Percentiles rank a stretch among this genome's conserved stretches.
Evolutionary conservation across 2,329 filamentous ascomycete species (phyloP).

Genomic region (Hortaea werneckii): DNA sequence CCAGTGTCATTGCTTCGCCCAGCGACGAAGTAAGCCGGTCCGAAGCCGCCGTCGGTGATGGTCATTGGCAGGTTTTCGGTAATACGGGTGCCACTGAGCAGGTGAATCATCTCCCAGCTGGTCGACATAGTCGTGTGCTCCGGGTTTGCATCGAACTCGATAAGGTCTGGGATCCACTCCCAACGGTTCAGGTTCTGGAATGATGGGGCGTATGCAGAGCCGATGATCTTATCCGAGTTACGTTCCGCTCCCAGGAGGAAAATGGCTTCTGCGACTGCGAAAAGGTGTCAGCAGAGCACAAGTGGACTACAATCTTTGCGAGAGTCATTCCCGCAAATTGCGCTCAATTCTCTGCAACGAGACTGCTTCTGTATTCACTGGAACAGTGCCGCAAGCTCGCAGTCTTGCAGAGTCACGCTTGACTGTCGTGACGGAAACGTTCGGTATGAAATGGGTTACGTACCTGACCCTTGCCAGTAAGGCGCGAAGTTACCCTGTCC

Average conservation of each 20-base stretch:
- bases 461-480: not conserved
- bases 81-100: conserved; percentile 36
- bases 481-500: not conserved
- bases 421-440: too few relatives aligned
- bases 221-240: conserved; percentile 50
- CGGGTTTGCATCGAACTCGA: conserved; percentile 32
- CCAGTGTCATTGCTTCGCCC: conserved; percentile 29
- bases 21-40: conserved; percentile 38
- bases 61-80: conserved; percentile 35
- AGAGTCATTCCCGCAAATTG: too few relatives aligned
- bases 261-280: conserved; percentile 52
- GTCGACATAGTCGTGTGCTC: conserved; percentile 20
- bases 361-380: too few relatives aligned
- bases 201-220: conserved; percentile 37
- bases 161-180: conserved; percentile 28
- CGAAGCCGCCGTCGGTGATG: conserved; percentile 25
- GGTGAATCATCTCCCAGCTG: conserved; percentile 27
- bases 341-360: too few relatives aligned
- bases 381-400: too few relatives aligned
- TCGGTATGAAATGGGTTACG: not conserved
- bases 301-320: too few relatives aligned
- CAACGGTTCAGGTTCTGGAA: conserved; percentile 22
- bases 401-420: not conserved
- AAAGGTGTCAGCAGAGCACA: conserved; percentile 35
- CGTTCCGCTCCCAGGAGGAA: conserved; percentile 55